These are phyloP conservation scores for Malbranchea zuffiana DNA, from an alignment of 2,329 filamentous ascomycete genomes.

Conservation along the genomic window DNA sequence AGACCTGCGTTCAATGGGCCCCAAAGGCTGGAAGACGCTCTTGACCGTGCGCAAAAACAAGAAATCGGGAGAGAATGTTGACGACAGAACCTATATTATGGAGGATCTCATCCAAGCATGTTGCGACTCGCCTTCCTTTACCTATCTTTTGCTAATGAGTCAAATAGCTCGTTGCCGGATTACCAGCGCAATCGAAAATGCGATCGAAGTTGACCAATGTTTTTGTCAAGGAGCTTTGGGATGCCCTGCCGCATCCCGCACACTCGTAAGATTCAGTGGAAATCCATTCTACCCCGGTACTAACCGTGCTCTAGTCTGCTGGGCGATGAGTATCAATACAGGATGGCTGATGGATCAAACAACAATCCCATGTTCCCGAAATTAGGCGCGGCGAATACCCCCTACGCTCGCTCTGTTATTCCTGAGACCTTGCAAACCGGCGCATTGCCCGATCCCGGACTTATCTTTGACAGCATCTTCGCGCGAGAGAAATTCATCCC, in stretches of 20 bases:
- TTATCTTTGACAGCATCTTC: conserved; percentile 36
- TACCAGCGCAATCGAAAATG: conserved; percentile 52
- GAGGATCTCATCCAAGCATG: conserved; percentile 54
- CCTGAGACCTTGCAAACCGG: conserved; percentile 15
- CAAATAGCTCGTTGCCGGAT: conserved; percentile 51
- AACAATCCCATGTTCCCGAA: conserved; percentile 19
- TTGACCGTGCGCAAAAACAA: conserved; percentile 51
- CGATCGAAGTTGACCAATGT: conserved; percentile 53
- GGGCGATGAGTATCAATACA: conserved; percentile 25
- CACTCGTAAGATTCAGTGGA: conserved; percentile 48
- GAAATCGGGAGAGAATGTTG: conserved; percentile 51
- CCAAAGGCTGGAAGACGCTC: conserved; percentile 52
- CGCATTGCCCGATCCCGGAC: conserved; percentile 19
- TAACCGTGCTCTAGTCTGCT: conserved; percentile 22
- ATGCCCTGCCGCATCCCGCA: conserved; percentile 61
- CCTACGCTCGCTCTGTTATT: conserved; percentile 20
- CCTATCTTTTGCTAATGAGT: not conserved
- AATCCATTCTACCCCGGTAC: conserved; percentile 17
- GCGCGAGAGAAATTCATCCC: conserved; percentile 31
- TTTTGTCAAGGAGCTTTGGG: conserved; percentile 61
- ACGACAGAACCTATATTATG: conserved; percentile 71
- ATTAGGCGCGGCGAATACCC: conserved; percentile 20
- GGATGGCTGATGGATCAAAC: conserved; percentile 23
- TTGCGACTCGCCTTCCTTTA: no score
- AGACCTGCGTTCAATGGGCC: conserved; percentile 49